Evolutionary conservation across 192 early-diverging fungal species (phyloP), one percentile per base, ranked within the genome.

Genomic region (Geranomyces variabilis): DNA sequence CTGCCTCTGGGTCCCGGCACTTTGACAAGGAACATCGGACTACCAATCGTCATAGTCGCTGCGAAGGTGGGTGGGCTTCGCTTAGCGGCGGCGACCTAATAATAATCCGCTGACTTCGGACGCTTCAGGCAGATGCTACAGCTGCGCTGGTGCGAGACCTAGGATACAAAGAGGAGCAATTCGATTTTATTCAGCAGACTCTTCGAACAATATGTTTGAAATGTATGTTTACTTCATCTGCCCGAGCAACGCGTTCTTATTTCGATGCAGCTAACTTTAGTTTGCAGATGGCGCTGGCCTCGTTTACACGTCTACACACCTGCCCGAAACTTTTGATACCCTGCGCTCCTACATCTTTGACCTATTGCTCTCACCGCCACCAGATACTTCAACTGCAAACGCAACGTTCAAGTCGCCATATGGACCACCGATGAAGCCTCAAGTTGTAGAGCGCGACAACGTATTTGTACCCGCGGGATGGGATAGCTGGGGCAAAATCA

Each of bases 131-230:
- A 28, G 96, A 98, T 67, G 68, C 83, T 14, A 87, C 93, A 62
- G 82, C 79, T 70, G 74, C 71, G 43, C 74, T 96, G 69, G 95
- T 96, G 79, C 87, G 90, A 46, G 91, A 93, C 43, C 79, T 86
- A 30, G 93, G 89, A 21, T 96, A 87, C 77, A 89, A 88, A 73
- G 95, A 99, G 59, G 94, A 96, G 67, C 90, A 90, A 46, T 96
- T 99, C 80, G 96, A 99, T 76, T 96, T 90, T 77, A 93, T 99
- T 69, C 95, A 97, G 76, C 95, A 97, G 75, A 85, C 87, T 28
- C 80, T 96, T 55, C 87, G 96, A 61, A 93, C 94, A 24, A 83
- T 96, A 10, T 93, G 93, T 75, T 86, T 99, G 69, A 92, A 91
- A 84, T 95, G 91, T 93, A 80, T 83, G 82, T 77, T 22, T 36